Percentiles rank a stretch among this genome's conserved stretches.
phyloP scores from a whole-genome alignment of 2,329 filamentous ascomycete genomes.

The Pseudogymnoascus sp. region DNA sequence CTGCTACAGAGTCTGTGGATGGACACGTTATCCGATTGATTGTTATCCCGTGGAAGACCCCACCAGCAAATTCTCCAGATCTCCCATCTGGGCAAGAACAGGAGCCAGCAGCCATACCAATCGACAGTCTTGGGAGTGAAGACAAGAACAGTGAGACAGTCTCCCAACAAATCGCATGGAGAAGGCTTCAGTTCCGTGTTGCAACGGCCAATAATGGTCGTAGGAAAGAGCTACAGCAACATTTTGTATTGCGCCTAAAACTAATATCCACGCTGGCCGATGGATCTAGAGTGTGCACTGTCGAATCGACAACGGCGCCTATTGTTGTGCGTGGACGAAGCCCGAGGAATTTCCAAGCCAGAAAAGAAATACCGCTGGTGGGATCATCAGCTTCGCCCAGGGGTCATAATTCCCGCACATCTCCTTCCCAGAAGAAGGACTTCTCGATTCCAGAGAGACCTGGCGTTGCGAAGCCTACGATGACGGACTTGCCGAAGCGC shows the following conservation, averaged over 20 bases:
- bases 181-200: slow-evolving; percentile 84
- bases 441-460: slow-evolving; percentile 2
- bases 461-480: slow-evolving; percentile 21
- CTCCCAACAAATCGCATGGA: slow-evolving; percentile 90
- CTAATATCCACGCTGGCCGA: slow-evolving; percentile 76
- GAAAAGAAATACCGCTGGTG: slow-evolving; percentile 78
- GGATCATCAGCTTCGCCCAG: slow-evolving; percentile 27
- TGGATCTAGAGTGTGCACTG: slow-evolving; percentile 72
- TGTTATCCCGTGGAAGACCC: slow-evolving; percentile 96
- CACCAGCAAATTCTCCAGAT: slow-evolving; percentile 68
- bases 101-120: slow-evolving; percentile 75
- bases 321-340: slow-evolving; percentile 92
- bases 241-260: slow-evolving; percentile 85
- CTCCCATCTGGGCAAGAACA: slow-evolving; percentile 62
- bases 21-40: slow-evolving; percentile 88
- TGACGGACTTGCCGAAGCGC: slow-evolving; percentile 25
- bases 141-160: slow-evolving; percentile 61
- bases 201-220: slow-evolving; percentile 95
- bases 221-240: slow-evolving; percentile 89
- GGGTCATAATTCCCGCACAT: slow-evolving; percentile 22
- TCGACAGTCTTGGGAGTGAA: slow-evolving; percentile 40
- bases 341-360: slow-evolving; percentile 86
- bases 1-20: slow-evolving; percentile 90
- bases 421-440: slow-evolving; percentile 6
- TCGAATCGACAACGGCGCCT: slow-evolving; percentile 77